phyloP scores from a whole-genome alignment of 768 basidiomycete species.

The Filobasidium floriforme region DNA sequence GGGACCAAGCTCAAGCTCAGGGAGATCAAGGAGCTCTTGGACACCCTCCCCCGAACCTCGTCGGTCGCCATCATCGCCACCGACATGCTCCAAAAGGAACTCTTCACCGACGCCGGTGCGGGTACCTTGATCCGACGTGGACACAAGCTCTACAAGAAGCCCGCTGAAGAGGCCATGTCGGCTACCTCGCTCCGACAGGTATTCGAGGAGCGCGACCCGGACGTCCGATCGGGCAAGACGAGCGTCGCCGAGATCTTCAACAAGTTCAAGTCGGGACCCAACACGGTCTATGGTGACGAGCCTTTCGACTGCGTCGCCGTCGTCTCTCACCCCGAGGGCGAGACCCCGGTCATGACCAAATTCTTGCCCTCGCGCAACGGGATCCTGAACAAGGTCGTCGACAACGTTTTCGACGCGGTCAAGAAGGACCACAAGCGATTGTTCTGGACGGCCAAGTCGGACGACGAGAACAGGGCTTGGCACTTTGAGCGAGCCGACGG shows the following conservation, averaged over 20 bases:
- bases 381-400: slow-evolving; percentile 84
- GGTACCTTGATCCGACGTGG: slow-evolving; percentile 97
- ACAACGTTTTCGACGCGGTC: slow-evolving; percentile 96
- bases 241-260: slow-evolving; percentile 82
- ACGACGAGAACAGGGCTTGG: slow-evolving; percentile 96
- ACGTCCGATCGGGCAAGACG: slow-evolving; percentile 70
- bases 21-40: slow-evolving; percentile 97
- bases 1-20: slow-evolving; percentile 98
- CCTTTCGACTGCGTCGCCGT: slow-evolving; percentile 91
- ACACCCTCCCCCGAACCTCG: slow-evolving; percentile 93
- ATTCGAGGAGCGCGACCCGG: slow-evolving; percentile 90
- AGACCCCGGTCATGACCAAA: slow-evolving; percentile 82
- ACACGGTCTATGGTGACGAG: slow-evolving; percentile 97
- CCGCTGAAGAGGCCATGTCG: slow-evolving; percentile 70
- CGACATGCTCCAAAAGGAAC: slow-evolving; percentile 85
- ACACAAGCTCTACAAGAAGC: slow-evolving; percentile 92
- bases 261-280: slow-evolving; percentile 70
- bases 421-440: slow-evolving; percentile 85
- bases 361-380: slow-evolving; percentile 80
- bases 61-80: slow-evolving; percentile 97
- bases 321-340: slow-evolving; percentile 76
- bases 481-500: slow-evolving; percentile 98
- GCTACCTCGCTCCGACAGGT: slow-evolving; percentile 91
- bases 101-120: slow-evolving; percentile 96
- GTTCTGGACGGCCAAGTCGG: slow-evolving; percentile 95